These are phyloP conservation scores for Persicaria maculosa DNA, from an alignment of 148 eudicot genomes.

Conservation along the genomic window DNA sequence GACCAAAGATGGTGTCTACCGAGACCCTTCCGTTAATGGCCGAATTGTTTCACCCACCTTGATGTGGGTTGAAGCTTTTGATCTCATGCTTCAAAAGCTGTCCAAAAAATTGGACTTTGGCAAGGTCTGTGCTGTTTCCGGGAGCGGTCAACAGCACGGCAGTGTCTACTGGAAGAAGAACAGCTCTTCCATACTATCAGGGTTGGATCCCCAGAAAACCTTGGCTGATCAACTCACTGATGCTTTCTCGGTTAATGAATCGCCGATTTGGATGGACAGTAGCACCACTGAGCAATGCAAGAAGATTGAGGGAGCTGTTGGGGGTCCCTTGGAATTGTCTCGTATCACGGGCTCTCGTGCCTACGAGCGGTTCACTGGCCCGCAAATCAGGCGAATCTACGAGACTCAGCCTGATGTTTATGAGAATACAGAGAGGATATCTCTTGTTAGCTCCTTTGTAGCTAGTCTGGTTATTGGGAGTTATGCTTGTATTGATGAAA, in stretches of 20 bases:
- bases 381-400: slow-evolving; percentile 69
- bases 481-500: slow-evolving; percentile 84
- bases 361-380: slow-evolving; percentile 72
- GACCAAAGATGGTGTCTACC: slow-evolving; percentile 84
- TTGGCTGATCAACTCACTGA: slow-evolving; percentile 58
- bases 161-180: slow-evolving; percentile 91
- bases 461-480: slow-evolving; percentile 73
- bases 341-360: slow-evolving; percentile 85
- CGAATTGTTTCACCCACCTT: slow-evolving; percentile 84
- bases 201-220: slow-evolving; percentile 51
- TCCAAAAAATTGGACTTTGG: slow-evolving; percentile 54
- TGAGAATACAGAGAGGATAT: slow-evolving; percentile 73
- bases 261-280: slow-evolving; percentile 97
- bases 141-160: slow-evolving; percentile 96
- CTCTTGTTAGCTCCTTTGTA: slow-evolving; percentile 87
- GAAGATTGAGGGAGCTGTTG: slow-evolving; percentile 77
- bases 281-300: slow-evolving; percentile 91
- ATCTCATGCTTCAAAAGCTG: slow-evolving; percentile 60
- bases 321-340: slow-evolving; percentile 76
- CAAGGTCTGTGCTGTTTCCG: slow-evolving; percentile 68
- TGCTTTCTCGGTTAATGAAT: slow-evolving; percentile 65
- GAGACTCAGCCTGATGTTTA: slow-evolving; percentile 69
- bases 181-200: slow-evolving; percentile 38
- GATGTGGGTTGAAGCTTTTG: slow-evolving; percentile 95
- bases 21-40: slow-evolving; percentile 59